Evolutionary conservation across 305 asterid species (phyloP).

Genomic region (Fraxinus velutina): DNA sequence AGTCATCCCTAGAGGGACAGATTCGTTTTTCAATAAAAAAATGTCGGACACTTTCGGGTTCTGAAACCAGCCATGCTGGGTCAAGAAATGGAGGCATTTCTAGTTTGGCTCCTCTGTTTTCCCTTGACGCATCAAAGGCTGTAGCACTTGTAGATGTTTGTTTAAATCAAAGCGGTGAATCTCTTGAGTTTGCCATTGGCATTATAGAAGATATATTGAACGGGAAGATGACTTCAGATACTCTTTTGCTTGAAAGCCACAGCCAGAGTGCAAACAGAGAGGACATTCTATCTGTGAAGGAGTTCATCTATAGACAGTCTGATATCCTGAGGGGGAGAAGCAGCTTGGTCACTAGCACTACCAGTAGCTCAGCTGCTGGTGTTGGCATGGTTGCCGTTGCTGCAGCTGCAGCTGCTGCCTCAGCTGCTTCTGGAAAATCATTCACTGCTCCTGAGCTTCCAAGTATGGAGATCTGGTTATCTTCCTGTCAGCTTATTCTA

Average conservation of each 20-base stretch:
- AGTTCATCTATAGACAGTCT: constrained; percentile 73
- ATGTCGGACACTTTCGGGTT: constrained; percentile 71
- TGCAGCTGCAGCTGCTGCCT: constrained; percentile 89
- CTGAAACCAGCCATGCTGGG: constrained; percentile 61
- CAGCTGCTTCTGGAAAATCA: constrained; percentile 62
- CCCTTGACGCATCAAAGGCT: constrained; percentile 83
- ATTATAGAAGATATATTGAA: constrained; percentile 70
- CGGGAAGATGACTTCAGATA: constrained; percentile 84
- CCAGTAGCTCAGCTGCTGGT: constrained; percentile 56
- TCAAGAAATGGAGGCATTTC: constrained; percentile 54
- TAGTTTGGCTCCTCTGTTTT: constrained; percentile 61
- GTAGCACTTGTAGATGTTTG: constrained; percentile 66
- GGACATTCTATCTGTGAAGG: constrained; percentile 70
- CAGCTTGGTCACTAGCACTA: constrained; percentile 46
- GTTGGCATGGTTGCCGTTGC: constrained; percentile 94
- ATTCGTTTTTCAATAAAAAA: constrained; percentile 84
- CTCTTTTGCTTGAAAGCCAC: constrained; percentile 78
- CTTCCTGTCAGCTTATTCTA: constrained; percentile 66
- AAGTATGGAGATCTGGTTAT: constrained; percentile 64
- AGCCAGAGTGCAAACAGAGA: constrained; percentile 58
- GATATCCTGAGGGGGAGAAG: constrained; percentile 83
- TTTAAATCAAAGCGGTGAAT: constrained; percentile 62
- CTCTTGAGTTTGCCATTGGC: constrained; percentile 76
- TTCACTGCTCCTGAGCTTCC: constrained; percentile 72
- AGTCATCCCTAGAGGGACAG: constrained; percentile 91